Percentiles rank a stretch among this genome's conserved stretches.
These are phyloP conservation scores for Coprinopsis cinerea DNA, from an alignment of 768 basidiomycete genomes.

Conservation along the genomic window DNA sequence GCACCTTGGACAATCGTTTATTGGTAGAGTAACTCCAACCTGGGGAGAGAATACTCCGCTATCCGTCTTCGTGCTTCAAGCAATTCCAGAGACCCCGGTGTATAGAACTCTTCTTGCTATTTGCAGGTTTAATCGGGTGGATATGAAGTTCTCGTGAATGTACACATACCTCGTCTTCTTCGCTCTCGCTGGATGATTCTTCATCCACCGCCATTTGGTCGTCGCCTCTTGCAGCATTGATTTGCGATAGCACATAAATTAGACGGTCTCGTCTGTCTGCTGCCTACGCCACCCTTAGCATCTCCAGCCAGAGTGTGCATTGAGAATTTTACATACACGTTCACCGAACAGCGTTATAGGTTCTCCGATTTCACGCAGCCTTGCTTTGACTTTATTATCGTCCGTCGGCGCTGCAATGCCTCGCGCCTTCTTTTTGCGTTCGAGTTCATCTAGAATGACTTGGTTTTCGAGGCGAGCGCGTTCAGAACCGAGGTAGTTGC, in stretches of 20 bases:
- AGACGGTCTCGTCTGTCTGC: constrained; percentile 95
- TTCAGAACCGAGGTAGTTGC: constrained; percentile 67
- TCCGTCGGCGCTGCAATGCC: constrained; percentile 95
- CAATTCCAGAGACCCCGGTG: constrained; percentile 83
- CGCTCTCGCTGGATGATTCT: constrained; percentile 61
- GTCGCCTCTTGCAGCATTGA: constrained; percentile 81
- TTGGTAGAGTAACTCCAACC: constrained; percentile 70
- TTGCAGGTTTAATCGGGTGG: background rate
- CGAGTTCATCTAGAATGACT: constrained; percentile 90
- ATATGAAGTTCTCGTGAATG: background rate
- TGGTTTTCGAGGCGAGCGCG: constrained; percentile 76
- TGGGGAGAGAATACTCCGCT: constrained; percentile 91
- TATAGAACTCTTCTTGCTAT: constrained; percentile 94
- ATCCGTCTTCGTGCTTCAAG: constrained; percentile 79
- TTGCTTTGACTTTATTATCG: constrained; percentile 85
- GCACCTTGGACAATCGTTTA: constrained; percentile 64
- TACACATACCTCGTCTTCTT: constrained; percentile 52
- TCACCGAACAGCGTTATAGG: constrained; percentile 98
- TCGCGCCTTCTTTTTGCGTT: constrained; percentile 93
- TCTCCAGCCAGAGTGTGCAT: constrained; percentile 9
- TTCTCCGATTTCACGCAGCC: constrained; percentile 89
- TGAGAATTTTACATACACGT: constrained; percentile 67
- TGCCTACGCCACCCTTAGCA: constrained; percentile 45
- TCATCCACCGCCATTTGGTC: constrained; percentile 72
- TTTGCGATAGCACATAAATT: constrained; percentile 92